A percentile compares a stretch with the other conserved stretches of the same genome.
These are phyloP conservation scores for Coniochaeta ligniaria DNA, from an alignment of 2,329 filamentous ascomycete species.

Conservation along the genomic window DNA sequence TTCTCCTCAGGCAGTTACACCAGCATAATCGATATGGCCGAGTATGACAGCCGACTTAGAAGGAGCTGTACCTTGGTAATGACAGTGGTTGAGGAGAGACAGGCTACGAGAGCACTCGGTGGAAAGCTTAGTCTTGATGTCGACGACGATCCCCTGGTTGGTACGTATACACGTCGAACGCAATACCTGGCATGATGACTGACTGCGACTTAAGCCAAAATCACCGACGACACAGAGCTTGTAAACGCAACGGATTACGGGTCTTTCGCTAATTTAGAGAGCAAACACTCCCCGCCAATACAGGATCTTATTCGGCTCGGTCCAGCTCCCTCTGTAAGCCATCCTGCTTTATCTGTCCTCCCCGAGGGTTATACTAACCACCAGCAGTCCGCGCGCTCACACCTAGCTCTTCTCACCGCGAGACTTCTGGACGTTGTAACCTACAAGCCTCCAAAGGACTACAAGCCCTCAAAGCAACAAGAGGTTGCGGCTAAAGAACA, in stretches of 20 bases:
- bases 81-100: constrained; percentile 43
- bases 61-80: constrained; percentile 45
- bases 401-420: constrained; percentile 41
- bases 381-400: constrained; percentile 39
- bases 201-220: constrained; percentile 25
- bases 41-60: constrained; percentile 34
- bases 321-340: constrained; percentile 41
- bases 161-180: constrained; percentile 27
- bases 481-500: constrained; percentile 33
- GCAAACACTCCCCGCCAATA: constrained; percentile 26
- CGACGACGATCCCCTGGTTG: constrained; percentile 34
- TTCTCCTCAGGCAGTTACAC: constrained; percentile 43
- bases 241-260: constrained; percentile 42
- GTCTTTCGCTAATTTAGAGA: constrained; percentile 41
- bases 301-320: constrained; percentile 41
- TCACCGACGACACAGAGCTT: constrained; percentile 30
- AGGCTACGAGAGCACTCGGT: constrained; percentile 35
- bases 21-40: constrained; percentile 39
- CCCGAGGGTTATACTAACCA: background rate
- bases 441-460: constrained; percentile 40
- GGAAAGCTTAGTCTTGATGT: constrained; percentile 29
- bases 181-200: constrained; percentile 5
- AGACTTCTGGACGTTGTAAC: constrained; percentile 42
- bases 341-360: background rate
- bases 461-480: constrained; percentile 35